Evolutionary conservation across 768 basidiomycete genomes (phyloP).

Genomic region (Collybiopsis confluens): DNA sequence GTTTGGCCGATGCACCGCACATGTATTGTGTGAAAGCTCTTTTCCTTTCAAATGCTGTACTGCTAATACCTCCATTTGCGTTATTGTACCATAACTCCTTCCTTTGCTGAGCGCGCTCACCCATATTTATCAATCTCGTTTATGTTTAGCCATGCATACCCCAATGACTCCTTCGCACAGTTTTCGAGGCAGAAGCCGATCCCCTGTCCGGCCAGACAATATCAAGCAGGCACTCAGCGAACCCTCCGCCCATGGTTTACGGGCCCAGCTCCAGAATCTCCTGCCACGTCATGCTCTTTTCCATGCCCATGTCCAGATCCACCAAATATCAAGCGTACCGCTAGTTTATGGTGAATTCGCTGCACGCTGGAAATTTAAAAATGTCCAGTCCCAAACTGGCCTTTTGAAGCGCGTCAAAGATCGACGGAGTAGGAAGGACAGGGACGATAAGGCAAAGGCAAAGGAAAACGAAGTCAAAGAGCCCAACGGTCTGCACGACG

Average conservation of each 20-base stretch:
- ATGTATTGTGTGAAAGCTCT: no score
- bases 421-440: constrained; percentile 1
- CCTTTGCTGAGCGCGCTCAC: no score
- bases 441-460: constrained; percentile 20
- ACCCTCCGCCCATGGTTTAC: constrained; percentile 30
- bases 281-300: constrained; percentile 66
- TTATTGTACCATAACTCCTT: no score
- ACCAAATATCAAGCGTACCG: constrained; percentile 69
- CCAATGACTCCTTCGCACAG: background rate
- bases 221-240: constrained; percentile 2
- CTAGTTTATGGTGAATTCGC: constrained; percentile 69
- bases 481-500: constrained; percentile 7
- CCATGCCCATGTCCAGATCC: constrained; percentile 53
- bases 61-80: no score
- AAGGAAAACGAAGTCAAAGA: constrained; percentile 15
- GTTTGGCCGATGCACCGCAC: no score
- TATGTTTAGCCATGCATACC: constrained; percentile 4
- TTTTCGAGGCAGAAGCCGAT: background rate
- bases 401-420: constrained; percentile 19
- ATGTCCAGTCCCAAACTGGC: constrained; percentile 32
- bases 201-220: background rate
- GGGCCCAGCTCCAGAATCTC: constrained; percentile 56
- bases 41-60: no score
- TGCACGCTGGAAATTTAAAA: constrained; percentile 69
- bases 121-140: no score